A percentile compares a stretch with the other conserved stretches of the same genome.
Evolutionary conservation across 495 filamentous ascomycete genomes (phyloP).

Genomic region (Penicillium manginii): DNA sequence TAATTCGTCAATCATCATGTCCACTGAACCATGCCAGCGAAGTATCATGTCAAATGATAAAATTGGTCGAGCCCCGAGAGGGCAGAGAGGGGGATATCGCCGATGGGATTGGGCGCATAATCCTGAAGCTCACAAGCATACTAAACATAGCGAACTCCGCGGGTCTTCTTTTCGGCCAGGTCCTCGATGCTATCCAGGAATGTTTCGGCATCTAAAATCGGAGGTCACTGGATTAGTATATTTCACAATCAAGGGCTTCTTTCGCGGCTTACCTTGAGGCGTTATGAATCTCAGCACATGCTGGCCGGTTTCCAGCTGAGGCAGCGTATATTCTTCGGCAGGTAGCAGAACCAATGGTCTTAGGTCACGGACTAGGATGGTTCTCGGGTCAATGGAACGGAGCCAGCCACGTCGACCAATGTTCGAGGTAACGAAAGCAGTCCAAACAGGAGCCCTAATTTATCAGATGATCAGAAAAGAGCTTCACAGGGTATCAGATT

Average conservation of each 20-base stretch:
- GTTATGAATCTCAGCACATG: slow-evolving; percentile 45
- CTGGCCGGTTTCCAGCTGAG: slow-evolving; percentile 36
- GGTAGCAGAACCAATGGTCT: slow-evolving; percentile 64
- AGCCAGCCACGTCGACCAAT: slow-evolving; percentile 62
- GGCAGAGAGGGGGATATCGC: not conserved
- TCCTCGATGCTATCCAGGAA: slow-evolving; percentile 28
- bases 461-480: not conserved
- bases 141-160: not conserved
- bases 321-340: slow-evolving; percentile 53
- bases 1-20: not conserved
- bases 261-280: slow-evolving; percentile 31
- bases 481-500: not conserved
- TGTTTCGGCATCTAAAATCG: slow-evolving; percentile 39
- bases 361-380: slow-evolving; percentile 64
- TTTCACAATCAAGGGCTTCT: not conserved
- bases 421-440: slow-evolving; percentile 70
- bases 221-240: not conserved
- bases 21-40: not conserved
- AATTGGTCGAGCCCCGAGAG: not conserved
- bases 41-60: too few species aligned
- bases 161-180: not conserved
- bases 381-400: slow-evolving; percentile 48
- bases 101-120: not conserved
- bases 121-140: not conserved
- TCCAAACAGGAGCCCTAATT: slow-evolving; percentile 67